Evolutionary conservation across 345 rosid genomes (phyloP).

Genomic region (Rhizophora mangle): DNA sequence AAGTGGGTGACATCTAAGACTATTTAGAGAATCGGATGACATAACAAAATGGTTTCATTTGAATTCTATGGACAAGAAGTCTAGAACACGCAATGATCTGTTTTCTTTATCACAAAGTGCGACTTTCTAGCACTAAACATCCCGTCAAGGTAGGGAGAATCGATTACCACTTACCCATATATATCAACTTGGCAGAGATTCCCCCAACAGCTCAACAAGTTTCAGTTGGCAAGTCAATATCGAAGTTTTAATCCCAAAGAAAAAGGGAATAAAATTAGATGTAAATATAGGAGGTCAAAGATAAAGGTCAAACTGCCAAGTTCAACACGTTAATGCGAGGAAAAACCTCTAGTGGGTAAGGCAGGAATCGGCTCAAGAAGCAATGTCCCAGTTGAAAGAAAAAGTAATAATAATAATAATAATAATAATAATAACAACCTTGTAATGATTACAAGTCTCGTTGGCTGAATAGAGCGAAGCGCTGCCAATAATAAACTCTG

Average conservation of each 20-base stretch:
- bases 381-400: conserved; percentile 15
- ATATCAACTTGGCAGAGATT: not conserved
- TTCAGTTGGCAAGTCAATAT: conserved; percentile 8
- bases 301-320: conserved; percentile 1
- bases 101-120: no score
- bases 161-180: not conserved
- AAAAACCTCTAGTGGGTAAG: conserved; percentile 23
- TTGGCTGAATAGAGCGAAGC: conserved; percentile 6
- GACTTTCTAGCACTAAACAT: no score
- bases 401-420: no score
- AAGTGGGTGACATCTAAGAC: no score
- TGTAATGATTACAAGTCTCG: conserved; percentile 1
- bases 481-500: not conserved
- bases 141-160: no score
- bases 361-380: conserved; percentile 25
- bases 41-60: no score
- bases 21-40: no score
- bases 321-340: not conserved
- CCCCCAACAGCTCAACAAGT: not conserved
- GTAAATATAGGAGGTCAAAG: not conserved
- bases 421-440: not conserved
- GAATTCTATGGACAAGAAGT: no score
- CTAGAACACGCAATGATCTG: no score
- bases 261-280: not conserved
- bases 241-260: conserved; percentile 10